Base-by-base conservation (phyloP, 768 basidiomycete genomes). In the Lactarius vividus region DNA sequence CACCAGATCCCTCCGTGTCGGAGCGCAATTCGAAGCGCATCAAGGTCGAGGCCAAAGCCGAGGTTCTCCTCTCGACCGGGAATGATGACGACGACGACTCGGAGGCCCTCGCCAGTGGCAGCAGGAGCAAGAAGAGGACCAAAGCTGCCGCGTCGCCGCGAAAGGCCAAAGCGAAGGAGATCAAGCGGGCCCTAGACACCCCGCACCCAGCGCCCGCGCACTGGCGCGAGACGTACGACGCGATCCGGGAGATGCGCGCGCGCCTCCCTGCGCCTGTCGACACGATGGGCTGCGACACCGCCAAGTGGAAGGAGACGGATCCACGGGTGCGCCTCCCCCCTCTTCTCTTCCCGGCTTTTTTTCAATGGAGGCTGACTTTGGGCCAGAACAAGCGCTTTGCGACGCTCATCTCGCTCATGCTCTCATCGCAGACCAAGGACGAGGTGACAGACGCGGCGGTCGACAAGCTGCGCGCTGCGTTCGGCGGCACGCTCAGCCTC, bases 381-480 rank as follows among this genome's bases (percentile, higher is more conserved):
- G 10, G 10, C 13, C 35, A 96, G 93, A 93, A 87, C 63, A 83
- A 84, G 58, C 88, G 96, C 2, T 91, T 93, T 66, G 83, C 91
- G 10, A 92, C 89, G 4, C 85, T 99, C 26, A 84, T 99, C 8
- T 93, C 95, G 3, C 81, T 99, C 54, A 97, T 98, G 94, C 83
- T 98, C 2, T 94, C 92, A 11, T 94, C 94, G 2, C 96, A 98
- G 74, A 98, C 96, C 4, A 98, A 96, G 72, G 95, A 96, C 73
- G 87, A 92, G 71, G 88, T 94, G 20, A 94, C 91, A 0, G 85
- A 91, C 62, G 84, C 88, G 0, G 96, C 96, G 0, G 84, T 96
- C 1, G 73, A 77, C 2, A 91, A 88, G 66, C 82, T 98, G 2
- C 87, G 94, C 20, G 73, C 74, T 2, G 84, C 86, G 0, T 74